Evolutionary conservation across 495 filamentous ascomycete species (phyloP).

Genomic region (Sabuloglossum arenarium): DNA sequence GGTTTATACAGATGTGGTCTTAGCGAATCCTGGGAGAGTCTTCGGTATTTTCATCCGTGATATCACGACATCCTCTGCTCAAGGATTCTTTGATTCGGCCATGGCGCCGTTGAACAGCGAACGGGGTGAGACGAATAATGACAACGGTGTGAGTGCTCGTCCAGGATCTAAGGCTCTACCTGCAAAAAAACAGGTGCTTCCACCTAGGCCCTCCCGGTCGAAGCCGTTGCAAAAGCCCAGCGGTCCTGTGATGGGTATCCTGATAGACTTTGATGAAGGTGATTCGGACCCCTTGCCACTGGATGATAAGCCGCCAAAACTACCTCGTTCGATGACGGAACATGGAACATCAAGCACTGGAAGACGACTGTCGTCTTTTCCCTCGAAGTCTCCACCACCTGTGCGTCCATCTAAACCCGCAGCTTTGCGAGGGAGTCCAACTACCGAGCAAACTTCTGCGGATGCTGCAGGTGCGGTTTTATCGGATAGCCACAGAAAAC

Average conservation of each 20-base stretch:
- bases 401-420: not conserved
- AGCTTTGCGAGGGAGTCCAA: not conserved
- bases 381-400: not conserved
- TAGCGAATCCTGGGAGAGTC: constrained; percentile 64
- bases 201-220: not conserved
- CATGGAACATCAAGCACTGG: constrained; percentile 8
- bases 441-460: not conserved
- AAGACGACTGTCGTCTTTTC: not conserved
- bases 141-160: not conserved
- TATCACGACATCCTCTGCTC: constrained; percentile 53
- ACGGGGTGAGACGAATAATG: not conserved
- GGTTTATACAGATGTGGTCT: constrained; percentile 83
- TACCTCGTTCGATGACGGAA: constrained; percentile 16
- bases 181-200: not conserved
- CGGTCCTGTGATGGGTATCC: constrained; percentile 27
- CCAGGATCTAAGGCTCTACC: not conserved
- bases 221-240: constrained; percentile 9
- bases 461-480: not conserved
- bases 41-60: constrained; percentile 83
- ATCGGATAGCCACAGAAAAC: not conserved
- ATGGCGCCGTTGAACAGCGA: constrained; percentile 22
- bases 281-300: not conserved
- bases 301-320: constrained; percentile 10
- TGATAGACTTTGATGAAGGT: constrained; percentile 46
- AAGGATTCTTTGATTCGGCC: constrained; percentile 58